Base-by-base conservation (phyloP, 1,139 yeast species). In the Pneumocystis canis region DNA sequence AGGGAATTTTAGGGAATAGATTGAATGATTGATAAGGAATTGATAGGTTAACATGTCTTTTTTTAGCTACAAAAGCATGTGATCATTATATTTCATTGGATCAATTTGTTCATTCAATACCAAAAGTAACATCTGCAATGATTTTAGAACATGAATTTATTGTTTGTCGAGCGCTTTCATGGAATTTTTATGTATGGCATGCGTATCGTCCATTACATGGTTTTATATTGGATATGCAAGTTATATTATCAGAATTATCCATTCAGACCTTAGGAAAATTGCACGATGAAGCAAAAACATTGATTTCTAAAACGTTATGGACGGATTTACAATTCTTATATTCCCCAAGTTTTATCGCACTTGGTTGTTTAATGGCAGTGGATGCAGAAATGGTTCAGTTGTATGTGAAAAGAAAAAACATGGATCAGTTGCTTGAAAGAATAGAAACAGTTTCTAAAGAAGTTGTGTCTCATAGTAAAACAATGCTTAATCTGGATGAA, bases 301-400 rank as follows among this genome's bases (percentile, higher is more conserved):
- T 84, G 74, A 78, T 89, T 6, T 63, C 60, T 60, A 85, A 84
- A 25, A 80, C 87, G 0, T 73, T 89, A 60, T 76, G 87, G 58
- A 83, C 94, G 37, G 96, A 90, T 71, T 90, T 82, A 2, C 77
- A 80, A 18, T 90, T 89, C 69, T 76, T 84, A 40, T 92, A 77
- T 73, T 84, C 97, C 0, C 98, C 98, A 1, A 96, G 98, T 0
- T 98, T 92, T 70, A 87, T 92, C 53, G 96, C 97, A 0, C 76
- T 92, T 63, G 95, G 97, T 0, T 70, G 63, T 60, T 68, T 60
- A 32, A 59, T 25, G 60, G 60, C 11, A 25, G 58, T 28, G 16
- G n/a, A 7, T 30, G 31, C 18, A 30, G 57, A 31, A 25, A 58
- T 35, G n/a, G 39, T 9, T 7, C 54, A 25, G 30, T 25, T 39